Conservation (phyloP, 2,329 filamentous ascomycete species). For the Fusarium musae region DNA sequence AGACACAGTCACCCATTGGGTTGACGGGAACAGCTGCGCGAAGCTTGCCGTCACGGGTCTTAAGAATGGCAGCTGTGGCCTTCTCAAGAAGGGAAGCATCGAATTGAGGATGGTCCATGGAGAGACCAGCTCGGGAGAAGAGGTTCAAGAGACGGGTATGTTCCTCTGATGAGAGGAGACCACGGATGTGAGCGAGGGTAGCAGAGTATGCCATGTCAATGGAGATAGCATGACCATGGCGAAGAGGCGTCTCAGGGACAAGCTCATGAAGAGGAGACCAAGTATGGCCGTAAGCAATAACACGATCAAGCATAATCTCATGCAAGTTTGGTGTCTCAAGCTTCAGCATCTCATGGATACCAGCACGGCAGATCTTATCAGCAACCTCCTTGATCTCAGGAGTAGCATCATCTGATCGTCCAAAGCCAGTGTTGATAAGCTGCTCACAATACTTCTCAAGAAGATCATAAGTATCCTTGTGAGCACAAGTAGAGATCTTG, state of each 20-base stretch:
- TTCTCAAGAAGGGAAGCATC: conserved; percentile 72
- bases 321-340: conserved; percentile 79
- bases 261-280: conserved; percentile 80
- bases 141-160: conserved; percentile 72
- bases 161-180: conserved; percentile 68
- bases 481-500: conserved; percentile 79
- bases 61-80: conserved; percentile 75
- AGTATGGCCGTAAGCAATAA: conserved; percentile 80
- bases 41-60: conserved; percentile 75
- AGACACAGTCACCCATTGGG: conserved; percentile 73
- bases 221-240: conserved; percentile 79
- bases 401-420: conserved; percentile 66
- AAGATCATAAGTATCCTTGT: conserved; percentile 72
- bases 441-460: conserved; percentile 76
- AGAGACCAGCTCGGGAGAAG: conserved; percentile 76
- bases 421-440: conserved; percentile 73
- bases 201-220: conserved; percentile 82
- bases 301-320: conserved; percentile 76
- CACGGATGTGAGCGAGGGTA: conserved; percentile 72
- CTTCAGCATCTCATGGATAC: conserved; percentile 78
- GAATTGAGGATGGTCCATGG: conserved; percentile 77
- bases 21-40: conserved; percentile 73
- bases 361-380: conserved; percentile 74
- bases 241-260: conserved; percentile 73
- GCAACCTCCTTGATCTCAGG: conserved; percentile 68